Percentiles rank a stretch among this genome's conserved stretches.
Evolutionary conservation across 768 basidiomycete species (phyloP).

Genomic region (Panaeolus papilionaceus): DNA sequence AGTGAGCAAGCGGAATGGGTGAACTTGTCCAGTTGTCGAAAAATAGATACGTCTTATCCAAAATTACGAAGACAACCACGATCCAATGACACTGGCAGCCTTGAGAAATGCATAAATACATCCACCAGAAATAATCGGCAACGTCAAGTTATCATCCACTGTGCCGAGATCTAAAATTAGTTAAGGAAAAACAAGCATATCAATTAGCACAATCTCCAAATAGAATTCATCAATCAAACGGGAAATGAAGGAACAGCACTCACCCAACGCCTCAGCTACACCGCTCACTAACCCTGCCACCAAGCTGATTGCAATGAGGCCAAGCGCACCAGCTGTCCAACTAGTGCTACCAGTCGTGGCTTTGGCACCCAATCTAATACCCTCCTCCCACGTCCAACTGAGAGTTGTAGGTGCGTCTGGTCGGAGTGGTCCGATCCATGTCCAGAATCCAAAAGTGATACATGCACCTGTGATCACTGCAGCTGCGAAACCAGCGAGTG

Average conservation of each 20-base stretch:
- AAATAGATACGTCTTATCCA: neutral
- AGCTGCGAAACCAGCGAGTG: conserved; percentile 83
- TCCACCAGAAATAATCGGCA: conserved; percentile 88
- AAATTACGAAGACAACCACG: conserved; percentile 31
- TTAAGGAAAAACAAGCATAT: neutral
- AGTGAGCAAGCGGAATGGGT: neutral
- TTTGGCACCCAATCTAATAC: conserved; percentile 42
- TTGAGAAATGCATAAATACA: conserved; percentile 52
- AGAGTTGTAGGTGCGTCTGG: conserved; percentile 36
- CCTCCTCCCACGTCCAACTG: conserved; percentile 64
- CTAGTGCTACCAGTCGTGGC: conserved; percentile 27
- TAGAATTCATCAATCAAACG: conserved; percentile 16
- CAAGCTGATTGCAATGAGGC: conserved; percentile 60
- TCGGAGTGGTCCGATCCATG: conserved; percentile 57
- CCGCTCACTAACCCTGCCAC: conserved; percentile 83
- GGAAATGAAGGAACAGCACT: conserved; percentile 33
- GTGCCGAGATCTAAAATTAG: conserved; percentile 71
- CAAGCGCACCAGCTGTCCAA: conserved; percentile 46
- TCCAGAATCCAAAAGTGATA: conserved; percentile 78
- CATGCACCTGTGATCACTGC: conserved; percentile 74
- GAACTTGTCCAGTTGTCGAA: neutral
- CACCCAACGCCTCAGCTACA: conserved; percentile 89
- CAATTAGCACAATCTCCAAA: conserved; percentile 3
- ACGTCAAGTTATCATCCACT: conserved; percentile 88
- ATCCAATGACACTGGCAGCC: conserved; percentile 39